phyloP scores from a whole-genome alignment of 1,284 basidiomycete species.

The Cystobasidium slooffiae region DNA sequence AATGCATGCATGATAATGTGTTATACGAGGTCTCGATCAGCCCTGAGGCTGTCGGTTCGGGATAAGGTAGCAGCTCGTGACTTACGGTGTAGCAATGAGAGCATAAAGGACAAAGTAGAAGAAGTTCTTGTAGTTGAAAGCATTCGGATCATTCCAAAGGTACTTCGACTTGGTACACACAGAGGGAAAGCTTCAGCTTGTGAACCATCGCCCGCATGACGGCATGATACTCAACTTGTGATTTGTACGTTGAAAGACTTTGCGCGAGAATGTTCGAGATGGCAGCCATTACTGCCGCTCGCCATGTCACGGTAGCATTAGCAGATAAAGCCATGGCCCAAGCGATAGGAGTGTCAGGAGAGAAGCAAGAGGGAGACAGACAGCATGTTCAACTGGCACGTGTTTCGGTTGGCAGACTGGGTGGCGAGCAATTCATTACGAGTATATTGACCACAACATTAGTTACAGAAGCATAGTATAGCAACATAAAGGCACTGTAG shows the following conservation, averaged over 20 bases:
- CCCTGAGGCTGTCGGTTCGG: not conserved
- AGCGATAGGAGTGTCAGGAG: not conserved
- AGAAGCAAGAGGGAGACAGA: not conserved
- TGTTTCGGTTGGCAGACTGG: too few relatives aligned
- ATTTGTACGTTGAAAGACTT: slow-evolving; percentile 9
- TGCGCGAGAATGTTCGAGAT: slow-evolving; percentile 38
- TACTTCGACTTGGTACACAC: not conserved
- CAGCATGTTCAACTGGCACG: too few relatives aligned
- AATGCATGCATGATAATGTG: not conserved
- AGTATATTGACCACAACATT: too few relatives aligned
- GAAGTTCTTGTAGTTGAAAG: slow-evolving; percentile 11
- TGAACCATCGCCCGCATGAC: slow-evolving; percentile 64
- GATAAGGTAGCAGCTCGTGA: slow-evolving; percentile 51
- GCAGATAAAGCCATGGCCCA: slow-evolving; percentile 8
- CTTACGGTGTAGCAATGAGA: slow-evolving; percentile 65
- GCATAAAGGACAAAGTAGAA: slow-evolving; percentile 35
- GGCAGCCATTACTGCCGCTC: slow-evolving; percentile 29
- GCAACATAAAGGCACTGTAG: too few relatives aligned
- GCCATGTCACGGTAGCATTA: slow-evolving; percentile 5
- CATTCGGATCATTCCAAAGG: slow-evolving; percentile 8
- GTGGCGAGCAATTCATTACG: too few relatives aligned
- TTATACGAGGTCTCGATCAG: not conserved
- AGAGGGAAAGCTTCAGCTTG: slow-evolving; percentile 55
- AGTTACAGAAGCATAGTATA: too few relatives aligned
- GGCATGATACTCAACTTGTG: slow-evolving; percentile 1